A percentile compares a stretch with the other conserved stretches of the same genome.
These are phyloP conservation scores for Acanthochlamys bracteata DNA, from an alignment of 106 monocot genomes.

Conservation along the genomic window DNA sequence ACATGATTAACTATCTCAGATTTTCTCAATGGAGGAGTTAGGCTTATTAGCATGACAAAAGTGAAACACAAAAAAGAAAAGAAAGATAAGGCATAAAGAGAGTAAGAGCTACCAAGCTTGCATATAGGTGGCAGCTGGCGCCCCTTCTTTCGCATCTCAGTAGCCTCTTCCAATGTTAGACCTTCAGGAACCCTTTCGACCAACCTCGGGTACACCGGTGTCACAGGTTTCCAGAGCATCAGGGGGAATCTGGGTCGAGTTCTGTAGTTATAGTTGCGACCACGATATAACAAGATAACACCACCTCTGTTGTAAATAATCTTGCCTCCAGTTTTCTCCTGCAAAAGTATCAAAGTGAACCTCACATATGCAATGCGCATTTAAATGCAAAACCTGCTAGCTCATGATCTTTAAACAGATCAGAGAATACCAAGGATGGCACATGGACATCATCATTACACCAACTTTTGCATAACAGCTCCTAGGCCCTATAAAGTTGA, in stretches of 20 bases:
- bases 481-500: too few species aligned
- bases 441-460: too few species aligned
- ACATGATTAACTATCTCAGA: too few species aligned
- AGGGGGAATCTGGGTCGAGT: constrained; percentile 73
- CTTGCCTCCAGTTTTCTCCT: constrained; percentile 99
- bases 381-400: not conserved
- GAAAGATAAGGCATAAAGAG: not conserved
- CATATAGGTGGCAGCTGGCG: constrained; percentile 65
- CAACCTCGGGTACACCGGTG: constrained; percentile 86
- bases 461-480: too few species aligned
- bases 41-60: too few species aligned
- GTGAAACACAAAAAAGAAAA: not conserved
- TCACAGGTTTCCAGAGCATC: constrained; percentile 90
- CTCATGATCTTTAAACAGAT: not conserved
- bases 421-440: not conserved
- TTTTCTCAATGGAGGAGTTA: too few species aligned
- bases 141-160: constrained; percentile 76
- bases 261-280: constrained; percentile 86
- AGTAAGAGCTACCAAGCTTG: constrained; percentile 59
- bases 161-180: constrained; percentile 74
- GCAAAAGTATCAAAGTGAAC: constrained; percentile 5
- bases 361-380: not conserved
- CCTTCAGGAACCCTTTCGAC: constrained; percentile 73
- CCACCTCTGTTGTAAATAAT: constrained; percentile 80
- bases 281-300: constrained; percentile 75